Evolutionary conservation across 1,284 basidiomycete species (phyloP).

Genomic region (Anthracocystis setariae): DNA sequence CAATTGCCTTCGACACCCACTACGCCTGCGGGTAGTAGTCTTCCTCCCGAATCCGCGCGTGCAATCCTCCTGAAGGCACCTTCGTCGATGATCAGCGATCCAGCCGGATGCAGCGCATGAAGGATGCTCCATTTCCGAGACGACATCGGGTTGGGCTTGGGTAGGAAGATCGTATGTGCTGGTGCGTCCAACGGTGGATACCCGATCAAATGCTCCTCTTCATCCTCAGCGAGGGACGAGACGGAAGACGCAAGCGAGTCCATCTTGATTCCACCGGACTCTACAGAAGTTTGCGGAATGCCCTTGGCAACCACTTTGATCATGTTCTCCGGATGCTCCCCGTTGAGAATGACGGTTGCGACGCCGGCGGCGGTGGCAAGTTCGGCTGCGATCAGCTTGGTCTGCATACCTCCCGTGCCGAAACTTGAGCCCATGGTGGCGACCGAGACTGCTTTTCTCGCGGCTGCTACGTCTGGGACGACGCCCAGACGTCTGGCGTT

Average conservation of each 20-base stretch:
- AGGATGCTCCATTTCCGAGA: slow-evolving; percentile 95
- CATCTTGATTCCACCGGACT: slow-evolving; percentile 7
- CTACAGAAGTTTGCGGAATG: slow-evolving; percentile 12
- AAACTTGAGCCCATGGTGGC: slow-evolving; percentile 89
- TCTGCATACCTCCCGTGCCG: slow-evolving; percentile 99
- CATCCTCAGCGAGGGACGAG: slow-evolving; percentile 34
- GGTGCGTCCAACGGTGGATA: slow-evolving; percentile 69
- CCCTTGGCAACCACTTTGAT: slow-evolving; percentile 77
- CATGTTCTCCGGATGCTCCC: slow-evolving; percentile 78
- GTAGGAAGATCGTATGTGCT: slow-evolving; percentile 87
- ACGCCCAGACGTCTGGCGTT: slow-evolving; percentile 81
- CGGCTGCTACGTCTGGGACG: slow-evolving; percentile 83
- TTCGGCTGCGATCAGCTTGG: slow-evolving; percentile 97
- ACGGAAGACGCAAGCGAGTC: slow-evolving; percentile 49
- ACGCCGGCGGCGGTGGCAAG: slow-evolving; percentile 95
- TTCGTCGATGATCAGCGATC: slow-evolving; percentile 85
- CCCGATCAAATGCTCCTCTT: slow-evolving; percentile 39
- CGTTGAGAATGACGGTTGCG: slow-evolving; percentile 80
- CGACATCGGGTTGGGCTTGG: slow-evolving; percentile 79
- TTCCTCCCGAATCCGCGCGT: slow-evolving; percentile 84
- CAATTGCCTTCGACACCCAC: slow-evolving; percentile 86
- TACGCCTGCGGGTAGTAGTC: slow-evolving; percentile 89
- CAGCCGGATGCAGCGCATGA: slow-evolving; percentile 88
- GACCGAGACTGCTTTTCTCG: slow-evolving; percentile 86
- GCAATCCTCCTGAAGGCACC: slow-evolving; percentile 89